Percentiles rank a stretch among this genome's conserved stretches.
phyloP scores from a whole-genome alignment of 768 basidiomycete genomes.

The Exidia glandulosa region DNA sequence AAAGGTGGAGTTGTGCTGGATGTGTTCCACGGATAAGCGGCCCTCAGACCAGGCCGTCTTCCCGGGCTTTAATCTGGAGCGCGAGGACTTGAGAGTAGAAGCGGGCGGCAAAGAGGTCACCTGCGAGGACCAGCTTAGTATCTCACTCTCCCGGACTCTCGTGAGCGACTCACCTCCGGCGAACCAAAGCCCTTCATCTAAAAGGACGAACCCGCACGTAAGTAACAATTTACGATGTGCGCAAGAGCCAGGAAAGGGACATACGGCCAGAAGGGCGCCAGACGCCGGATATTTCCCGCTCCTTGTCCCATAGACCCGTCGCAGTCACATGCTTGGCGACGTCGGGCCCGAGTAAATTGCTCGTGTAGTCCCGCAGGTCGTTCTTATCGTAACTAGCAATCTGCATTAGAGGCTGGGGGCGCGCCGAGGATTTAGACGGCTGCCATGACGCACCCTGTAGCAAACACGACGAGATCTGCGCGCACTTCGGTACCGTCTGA shows the following conservation, averaged over 20 bases:
- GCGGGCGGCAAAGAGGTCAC: neutral
- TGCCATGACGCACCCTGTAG: conserved; percentile 1
- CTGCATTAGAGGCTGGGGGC: neutral
- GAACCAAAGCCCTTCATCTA: conserved; percentile 1
- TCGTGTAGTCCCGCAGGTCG: neutral
- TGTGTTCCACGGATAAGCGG: no score
- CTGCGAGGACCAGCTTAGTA: no score
- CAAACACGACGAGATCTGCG: conserved; percentile 5
- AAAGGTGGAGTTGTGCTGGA: no score
- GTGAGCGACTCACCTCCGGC: neutral
- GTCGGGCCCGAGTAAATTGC: neutral
- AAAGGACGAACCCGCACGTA: no score
- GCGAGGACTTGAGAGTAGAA: neutral
- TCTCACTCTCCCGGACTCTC: no score
- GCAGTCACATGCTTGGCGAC: neutral
- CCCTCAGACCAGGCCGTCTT: no score
- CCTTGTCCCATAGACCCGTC: neutral
- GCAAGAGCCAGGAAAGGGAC: neutral
- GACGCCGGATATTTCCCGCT: neutral
- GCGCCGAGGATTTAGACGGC: neutral
- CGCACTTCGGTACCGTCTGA: conserved; percentile 1
- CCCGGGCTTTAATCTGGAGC: neutral
- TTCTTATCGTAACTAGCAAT: neutral
- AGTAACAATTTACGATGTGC: neutral
- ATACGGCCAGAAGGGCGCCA: conserved; percentile 1